phyloP scores from a whole-genome alignment of 2,329 filamentous ascomycete genomes.

The Hortaea werneckii region DNA sequence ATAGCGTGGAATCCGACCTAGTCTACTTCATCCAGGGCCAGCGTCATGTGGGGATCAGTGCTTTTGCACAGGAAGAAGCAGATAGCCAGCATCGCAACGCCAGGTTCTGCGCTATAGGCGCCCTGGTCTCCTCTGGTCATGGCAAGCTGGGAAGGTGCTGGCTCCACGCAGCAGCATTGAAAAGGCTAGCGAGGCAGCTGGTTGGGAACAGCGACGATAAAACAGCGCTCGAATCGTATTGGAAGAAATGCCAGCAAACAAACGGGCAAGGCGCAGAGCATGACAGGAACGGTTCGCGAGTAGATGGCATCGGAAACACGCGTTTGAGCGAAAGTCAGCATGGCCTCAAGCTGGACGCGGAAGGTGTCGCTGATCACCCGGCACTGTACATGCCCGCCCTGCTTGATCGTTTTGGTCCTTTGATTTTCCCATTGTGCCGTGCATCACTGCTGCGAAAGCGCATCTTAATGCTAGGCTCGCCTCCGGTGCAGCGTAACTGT shows the following conservation, averaged over 20 bases:
- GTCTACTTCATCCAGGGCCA: slow-evolving; percentile 79
- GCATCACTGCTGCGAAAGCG: slow-evolving; percentile 78
- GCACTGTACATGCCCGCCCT: slow-evolving; percentile 71
- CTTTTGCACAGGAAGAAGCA: slow-evolving; percentile 76
- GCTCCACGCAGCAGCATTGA: slow-evolving; percentile 71
- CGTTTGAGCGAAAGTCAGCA: slow-evolving; percentile 44
- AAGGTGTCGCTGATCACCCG: slow-evolving; percentile 69
- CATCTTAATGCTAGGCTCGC: slow-evolving; percentile 75
- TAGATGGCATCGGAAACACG: slow-evolving; percentile 8
- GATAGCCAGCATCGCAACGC: slow-evolving; percentile 74
- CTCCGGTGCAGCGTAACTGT: slow-evolving; percentile 75
- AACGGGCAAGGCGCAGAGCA: neutral
- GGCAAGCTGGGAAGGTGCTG: slow-evolving; percentile 80
- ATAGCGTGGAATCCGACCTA: slow-evolving; percentile 78
- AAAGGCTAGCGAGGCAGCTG: slow-evolving; percentile 59
- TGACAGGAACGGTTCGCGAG: slow-evolving; percentile 11
- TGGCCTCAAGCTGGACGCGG: slow-evolving; percentile 51
- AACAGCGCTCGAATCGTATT: slow-evolving; percentile 64
- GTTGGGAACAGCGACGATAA: slow-evolving; percentile 56
- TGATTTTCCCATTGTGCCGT: slow-evolving; percentile 84
- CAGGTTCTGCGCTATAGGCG: slow-evolving; percentile 83
- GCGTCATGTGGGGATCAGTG: slow-evolving; percentile 76
- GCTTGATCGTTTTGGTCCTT: slow-evolving; percentile 74
- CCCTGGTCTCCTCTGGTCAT: slow-evolving; percentile 78
- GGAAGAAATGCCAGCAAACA: slow-evolving; percentile 51